These are phyloP conservation scores for Tuber aestivum DNA, from an alignment of 495 filamentous ascomycete species.

Conservation along the genomic window DNA sequence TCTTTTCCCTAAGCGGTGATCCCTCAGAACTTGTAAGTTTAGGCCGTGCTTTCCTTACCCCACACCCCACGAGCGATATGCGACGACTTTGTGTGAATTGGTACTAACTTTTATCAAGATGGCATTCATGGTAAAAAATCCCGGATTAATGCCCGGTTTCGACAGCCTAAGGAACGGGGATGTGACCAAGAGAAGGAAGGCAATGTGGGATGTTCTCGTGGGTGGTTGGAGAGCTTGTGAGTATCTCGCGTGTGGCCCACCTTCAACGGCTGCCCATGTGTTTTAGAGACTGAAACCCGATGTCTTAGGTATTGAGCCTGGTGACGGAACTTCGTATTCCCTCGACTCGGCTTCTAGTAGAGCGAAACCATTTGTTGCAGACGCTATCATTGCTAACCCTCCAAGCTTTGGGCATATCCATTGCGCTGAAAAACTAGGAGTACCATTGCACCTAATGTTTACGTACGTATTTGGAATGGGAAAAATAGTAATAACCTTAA, in stretches of 20 bases:
- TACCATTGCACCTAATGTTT: conserved; percentile 64
- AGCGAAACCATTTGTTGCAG: conserved; percentile 55
- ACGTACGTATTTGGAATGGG: conserved; percentile 36
- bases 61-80: conserved; percentile 68
- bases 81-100: conserved; percentile 72
- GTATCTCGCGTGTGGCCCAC: conserved; percentile 10
- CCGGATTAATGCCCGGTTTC: conserved; percentile 61
- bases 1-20: conserved; percentile 66
- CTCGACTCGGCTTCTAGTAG: neutral
- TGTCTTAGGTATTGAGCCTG: conserved; percentile 34
- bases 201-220: conserved; percentile 58
- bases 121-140: conserved; percentile 80
- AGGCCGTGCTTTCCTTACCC: conserved; percentile 75
- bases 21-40: conserved; percentile 61
- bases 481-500: conserved; percentile 48
- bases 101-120: conserved; percentile 58
- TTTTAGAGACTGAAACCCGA: conserved; percentile 6
- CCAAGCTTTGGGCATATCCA: conserved; percentile 64
- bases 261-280: neutral
- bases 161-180: conserved; percentile 63
- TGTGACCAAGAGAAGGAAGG: conserved; percentile 54
- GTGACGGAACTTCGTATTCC: conserved; percentile 36
- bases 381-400: conserved; percentile 66
- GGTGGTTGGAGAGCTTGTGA: conserved; percentile 59
- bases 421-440: conserved; percentile 58